Conservation (phyloP, 164 flowering plant species). For the Saururus chinensis region DNA sequence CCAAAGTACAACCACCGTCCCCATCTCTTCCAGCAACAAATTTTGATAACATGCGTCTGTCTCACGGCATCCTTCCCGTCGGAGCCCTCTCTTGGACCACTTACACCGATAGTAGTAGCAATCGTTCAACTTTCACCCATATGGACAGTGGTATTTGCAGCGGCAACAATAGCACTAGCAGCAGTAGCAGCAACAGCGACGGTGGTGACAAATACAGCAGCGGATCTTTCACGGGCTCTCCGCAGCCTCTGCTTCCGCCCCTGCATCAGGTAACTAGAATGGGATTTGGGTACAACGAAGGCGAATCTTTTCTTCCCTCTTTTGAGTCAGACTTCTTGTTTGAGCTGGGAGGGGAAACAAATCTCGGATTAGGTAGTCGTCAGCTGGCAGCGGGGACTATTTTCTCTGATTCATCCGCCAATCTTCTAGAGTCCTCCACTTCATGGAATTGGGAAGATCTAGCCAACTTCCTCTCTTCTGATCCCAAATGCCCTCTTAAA, state of each 20-base stretch:
- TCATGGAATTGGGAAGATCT: slow-evolving; percentile 62
- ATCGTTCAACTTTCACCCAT: too few species aligned
- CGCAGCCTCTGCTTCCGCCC: slow-evolving; percentile 7
- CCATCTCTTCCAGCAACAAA: slow-evolving; percentile 3
- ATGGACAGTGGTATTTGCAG: too few species aligned
- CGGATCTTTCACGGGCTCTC: slow-evolving; percentile 7
- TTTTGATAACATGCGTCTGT: slow-evolving; percentile 17
- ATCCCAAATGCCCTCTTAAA: background rate
- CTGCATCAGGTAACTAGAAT: slow-evolving; percentile 7
- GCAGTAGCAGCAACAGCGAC: slow-evolving; percentile 8
- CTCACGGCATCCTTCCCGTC: slow-evolving; percentile 15
- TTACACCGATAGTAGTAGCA: slow-evolving; percentile 2
- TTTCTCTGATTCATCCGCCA: background rate
- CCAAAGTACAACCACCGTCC: background rate
- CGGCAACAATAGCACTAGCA: too few species aligned
- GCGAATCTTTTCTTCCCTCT: slow-evolving; percentile 10
- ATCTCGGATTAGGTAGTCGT: background rate
- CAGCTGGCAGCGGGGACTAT: slow-evolving; percentile 2
- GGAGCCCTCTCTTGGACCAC: slow-evolving; percentile 4
- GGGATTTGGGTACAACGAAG: slow-evolving; percentile 16
- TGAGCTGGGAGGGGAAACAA: background rate
- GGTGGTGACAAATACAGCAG: too few species aligned
- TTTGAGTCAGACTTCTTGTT: slow-evolving; percentile 8
- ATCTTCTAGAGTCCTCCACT: slow-evolving; percentile 18
- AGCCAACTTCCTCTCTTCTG: background rate